Base-by-base conservation (phyloP, 371 early-diverging fungal species). In the Saksenaea vasiformis region DNA sequence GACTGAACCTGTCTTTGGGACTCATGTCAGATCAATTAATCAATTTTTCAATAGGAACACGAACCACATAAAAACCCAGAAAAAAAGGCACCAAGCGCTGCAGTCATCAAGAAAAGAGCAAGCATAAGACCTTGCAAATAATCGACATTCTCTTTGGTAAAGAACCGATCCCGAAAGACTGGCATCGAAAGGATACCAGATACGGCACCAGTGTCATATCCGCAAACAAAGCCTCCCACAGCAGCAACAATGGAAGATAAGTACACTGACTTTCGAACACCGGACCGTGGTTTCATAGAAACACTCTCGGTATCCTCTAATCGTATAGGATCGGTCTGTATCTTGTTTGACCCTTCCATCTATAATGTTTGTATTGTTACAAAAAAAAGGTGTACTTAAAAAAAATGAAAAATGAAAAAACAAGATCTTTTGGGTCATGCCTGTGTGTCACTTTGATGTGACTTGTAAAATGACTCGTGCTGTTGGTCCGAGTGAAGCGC, bases 41-140 rank as follows among this genome's bases (percentile, higher is more conserved):
- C 44, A 19, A 53, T 51, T 28, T 1, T 62, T 47, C 34, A 58
- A 36, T 31, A 35, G 27, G n/a, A 24, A 58, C 39, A 59, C 56
- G 56, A 66, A 79, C 79, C 82, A 62, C 77, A 78, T 34, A 79
- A 36, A 57, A 61, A 65, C 26, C 78, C 79, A 60, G 82, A 77
- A 22, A 64, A 36, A n/a, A 82, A 64, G 22, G 74, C 72, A 54
- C 77, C 79, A n/a, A 82, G 56, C n/a, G 79, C 73, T 9, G 78
- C 79, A 9, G 82, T 79, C 54, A 79, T 64, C 15, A 82, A 44
- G 61, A 76, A 77, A 41, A 78, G 69, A 10, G 82, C 77, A 8
- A 79, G 65, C 26, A 79, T 51, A 1, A 72, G 44, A 9, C 69
- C 72, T 51, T 72, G 66, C 17, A 72, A 54, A 58, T 72, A 69